These are phyloP conservation scores for Fusarium gaditjirri DNA, from an alignment of 2,329 filamentous ascomycete genomes.

Conservation along the genomic window DNA sequence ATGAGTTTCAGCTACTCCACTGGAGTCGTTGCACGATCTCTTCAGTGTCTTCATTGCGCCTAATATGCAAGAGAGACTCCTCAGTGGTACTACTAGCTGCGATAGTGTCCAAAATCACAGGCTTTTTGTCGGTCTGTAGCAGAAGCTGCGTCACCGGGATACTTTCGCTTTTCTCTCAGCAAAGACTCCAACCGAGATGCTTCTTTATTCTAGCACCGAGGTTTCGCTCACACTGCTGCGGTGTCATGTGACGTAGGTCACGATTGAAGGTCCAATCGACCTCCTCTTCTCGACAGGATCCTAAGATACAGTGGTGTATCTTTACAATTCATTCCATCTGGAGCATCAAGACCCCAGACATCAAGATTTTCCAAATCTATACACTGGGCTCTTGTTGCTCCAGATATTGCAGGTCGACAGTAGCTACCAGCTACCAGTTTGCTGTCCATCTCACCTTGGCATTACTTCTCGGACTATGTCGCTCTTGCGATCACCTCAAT, in stretches of 20 bases:
- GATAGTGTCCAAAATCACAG: neutral
- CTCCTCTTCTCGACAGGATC: neutral
- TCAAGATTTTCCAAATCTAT: neutral
- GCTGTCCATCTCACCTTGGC: neutral
- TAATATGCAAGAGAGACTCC: neutral
- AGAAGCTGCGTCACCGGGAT: neutral
- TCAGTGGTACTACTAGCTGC: fast-evolving
- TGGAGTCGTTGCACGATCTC: fast-evolving
- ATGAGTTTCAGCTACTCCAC: fast-evolving
- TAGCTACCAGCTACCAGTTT: neutral
- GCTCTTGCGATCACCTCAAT: neutral
- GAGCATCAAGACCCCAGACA: neutral
- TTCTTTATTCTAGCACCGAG: neutral
- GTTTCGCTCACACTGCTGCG: neutral
- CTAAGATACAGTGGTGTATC: fast-evolving
- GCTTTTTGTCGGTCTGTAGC: neutral
- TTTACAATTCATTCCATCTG: neutral
- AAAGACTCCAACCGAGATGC: neutral
- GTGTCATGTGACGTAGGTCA: neutral
- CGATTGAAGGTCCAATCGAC: neutral
- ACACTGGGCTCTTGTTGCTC: neutral
- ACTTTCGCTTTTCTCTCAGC: neutral
- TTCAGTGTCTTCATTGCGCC: neutral
- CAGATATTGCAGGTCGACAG: neutral
- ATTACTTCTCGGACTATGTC: neutral